These are phyloP conservation scores for Solanum peruvianum DNA, from an alignment of 257 asterid genomes.

Conservation along the genomic window DNA sequence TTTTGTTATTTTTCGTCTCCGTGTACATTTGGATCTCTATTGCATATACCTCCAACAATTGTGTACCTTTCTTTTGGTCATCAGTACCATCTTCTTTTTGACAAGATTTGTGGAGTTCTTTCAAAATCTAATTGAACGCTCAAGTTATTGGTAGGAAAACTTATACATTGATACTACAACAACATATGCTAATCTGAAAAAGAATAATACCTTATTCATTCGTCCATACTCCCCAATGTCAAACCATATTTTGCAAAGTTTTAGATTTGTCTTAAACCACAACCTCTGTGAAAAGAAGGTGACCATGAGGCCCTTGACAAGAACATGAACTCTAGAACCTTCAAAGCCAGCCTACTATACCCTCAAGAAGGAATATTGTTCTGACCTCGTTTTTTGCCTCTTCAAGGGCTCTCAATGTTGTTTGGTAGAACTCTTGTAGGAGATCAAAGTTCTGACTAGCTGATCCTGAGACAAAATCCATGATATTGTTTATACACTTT, in stretches of 20 bases:
- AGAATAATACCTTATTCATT: conserved; percentile 70
- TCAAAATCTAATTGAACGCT: conserved; percentile 50
- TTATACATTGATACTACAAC: background rate
- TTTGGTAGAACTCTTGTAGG: conserved; percentile 85
- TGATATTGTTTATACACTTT: conserved; percentile 86
- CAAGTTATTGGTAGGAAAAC: background rate
- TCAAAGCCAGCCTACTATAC: background rate
- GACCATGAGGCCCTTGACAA: background rate
- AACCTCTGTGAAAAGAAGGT: conserved; percentile 45
- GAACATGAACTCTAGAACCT: background rate
- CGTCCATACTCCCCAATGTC: conserved; percentile 90
- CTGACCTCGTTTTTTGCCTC: conserved; percentile 97
- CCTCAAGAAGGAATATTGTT: background rate
- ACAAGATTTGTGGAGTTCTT: conserved; percentile 96
- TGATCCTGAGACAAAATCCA: conserved; percentile 96
- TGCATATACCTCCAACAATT: conserved; percentile 91
- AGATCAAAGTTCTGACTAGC: conserved; percentile 88
- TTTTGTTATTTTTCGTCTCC: conserved; percentile 93
- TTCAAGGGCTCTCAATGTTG: conserved; percentile 90
- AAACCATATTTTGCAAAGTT: conserved; percentile 97
- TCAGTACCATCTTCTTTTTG: conserved; percentile 95
- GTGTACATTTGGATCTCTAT: conserved; percentile 98
- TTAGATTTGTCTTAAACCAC: conserved; percentile 98
- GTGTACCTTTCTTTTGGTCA: conserved; percentile 99
- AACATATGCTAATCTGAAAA: background rate